These are phyloP conservation scores for Scedosporium boydii DNA, from an alignment of 2,329 filamentous ascomycete genomes.

Conservation along the genomic window DNA sequence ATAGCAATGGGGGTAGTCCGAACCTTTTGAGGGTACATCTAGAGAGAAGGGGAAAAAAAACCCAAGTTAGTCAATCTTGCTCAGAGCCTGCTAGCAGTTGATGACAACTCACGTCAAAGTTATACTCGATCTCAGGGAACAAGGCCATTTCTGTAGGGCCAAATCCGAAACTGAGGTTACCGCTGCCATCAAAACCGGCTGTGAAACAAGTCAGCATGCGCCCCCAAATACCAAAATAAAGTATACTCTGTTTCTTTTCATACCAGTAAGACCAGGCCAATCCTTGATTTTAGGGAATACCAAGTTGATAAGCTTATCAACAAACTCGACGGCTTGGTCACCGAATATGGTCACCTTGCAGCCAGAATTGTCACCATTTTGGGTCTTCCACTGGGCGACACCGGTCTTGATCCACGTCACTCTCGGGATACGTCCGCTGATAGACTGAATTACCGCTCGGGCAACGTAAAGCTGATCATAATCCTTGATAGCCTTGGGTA, in stretches of 20 bases:
- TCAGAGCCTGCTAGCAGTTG: not conserved
- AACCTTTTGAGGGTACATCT: constrained; percentile 8
- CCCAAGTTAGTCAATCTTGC: not conserved
- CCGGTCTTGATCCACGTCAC: constrained; percentile 61
- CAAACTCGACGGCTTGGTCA: constrained; percentile 78
- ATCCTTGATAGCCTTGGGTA: constrained; percentile 61
- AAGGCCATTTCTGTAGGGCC: constrained; percentile 63
- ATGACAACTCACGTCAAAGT: constrained; percentile 67
- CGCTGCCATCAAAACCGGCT: constrained; percentile 71
- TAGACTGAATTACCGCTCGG: constrained; percentile 74
- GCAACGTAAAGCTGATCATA: constrained; percentile 71
- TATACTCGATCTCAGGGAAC: constrained; percentile 91
- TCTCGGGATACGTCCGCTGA: constrained; percentile 65
- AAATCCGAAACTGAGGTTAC: constrained; percentile 80
- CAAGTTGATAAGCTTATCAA: constrained; percentile 82
- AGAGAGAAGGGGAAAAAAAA: not conserved
- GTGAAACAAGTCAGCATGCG: not conserved
- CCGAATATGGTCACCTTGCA: constrained; percentile 70
- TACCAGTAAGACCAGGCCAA: constrained; percentile 59
- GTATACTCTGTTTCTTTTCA: not conserved
- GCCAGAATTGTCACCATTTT: constrained; percentile 60
- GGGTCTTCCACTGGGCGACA: constrained; percentile 67
- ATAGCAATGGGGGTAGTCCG: not conserved
- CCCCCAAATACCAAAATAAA: not conserved
- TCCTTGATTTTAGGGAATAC: constrained; percentile 95